Evolutionary conservation across 306 rosid genomes (phyloP).

Genomic region (Castanea sativa): DNA sequence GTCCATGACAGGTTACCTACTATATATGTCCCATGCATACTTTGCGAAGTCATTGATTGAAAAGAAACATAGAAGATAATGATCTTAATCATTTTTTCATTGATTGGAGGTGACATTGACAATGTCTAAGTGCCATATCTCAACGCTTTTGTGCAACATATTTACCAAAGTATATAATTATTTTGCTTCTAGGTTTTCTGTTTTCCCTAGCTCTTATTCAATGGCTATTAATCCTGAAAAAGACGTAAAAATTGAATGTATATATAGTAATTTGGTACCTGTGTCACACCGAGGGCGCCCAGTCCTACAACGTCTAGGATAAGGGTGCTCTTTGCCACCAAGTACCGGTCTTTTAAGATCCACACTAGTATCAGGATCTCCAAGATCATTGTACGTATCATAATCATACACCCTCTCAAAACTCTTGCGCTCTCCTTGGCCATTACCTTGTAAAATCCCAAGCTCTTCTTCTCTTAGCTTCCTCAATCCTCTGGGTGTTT

Average conservation of each 20-base stretch:
- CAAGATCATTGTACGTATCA: slow-evolving; percentile 53
- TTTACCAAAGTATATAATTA: no score
- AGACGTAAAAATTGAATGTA: neutral
- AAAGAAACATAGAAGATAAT: no score
- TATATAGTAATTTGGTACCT: neutral
- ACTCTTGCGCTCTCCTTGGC: slow-evolving; percentile 34
- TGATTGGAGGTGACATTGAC: no score
- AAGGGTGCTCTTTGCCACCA: slow-evolving; percentile 30
- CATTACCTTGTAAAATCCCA: slow-evolving; percentile 35
- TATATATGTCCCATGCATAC: no score
- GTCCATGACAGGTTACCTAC: no score
- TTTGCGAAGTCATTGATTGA: no score
- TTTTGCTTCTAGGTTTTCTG: neutral
- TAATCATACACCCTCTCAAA: slow-evolving; percentile 50
- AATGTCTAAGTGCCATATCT: no score
- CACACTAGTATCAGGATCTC: slow-evolving; percentile 23
- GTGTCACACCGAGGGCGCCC: slow-evolving; percentile 24
- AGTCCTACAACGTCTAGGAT: slow-evolving; percentile 41
- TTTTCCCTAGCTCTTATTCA: neutral
- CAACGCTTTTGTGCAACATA: no score
- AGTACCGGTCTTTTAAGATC: slow-evolving; percentile 33
- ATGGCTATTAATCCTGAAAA: no score
- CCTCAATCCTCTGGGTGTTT: slow-evolving; percentile 41
- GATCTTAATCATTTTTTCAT: no score
- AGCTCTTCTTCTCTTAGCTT: slow-evolving; percentile 45